Evolutionary conservation across 2,329 filamentous ascomycete genomes (phyloP).

Genomic region (Penicillium olsonii): DNA sequence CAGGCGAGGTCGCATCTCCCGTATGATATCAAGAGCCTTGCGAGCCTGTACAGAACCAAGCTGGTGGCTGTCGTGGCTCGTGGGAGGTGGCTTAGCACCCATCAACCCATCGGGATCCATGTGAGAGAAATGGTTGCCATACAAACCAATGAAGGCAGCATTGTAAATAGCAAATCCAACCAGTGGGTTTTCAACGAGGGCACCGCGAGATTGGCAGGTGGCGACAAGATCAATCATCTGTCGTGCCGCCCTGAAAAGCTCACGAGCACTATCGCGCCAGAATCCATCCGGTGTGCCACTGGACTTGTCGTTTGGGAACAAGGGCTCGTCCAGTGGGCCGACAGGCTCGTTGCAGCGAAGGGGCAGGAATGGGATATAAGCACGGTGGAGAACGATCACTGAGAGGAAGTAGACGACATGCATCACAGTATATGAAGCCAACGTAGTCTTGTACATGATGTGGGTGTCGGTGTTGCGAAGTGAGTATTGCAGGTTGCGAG

Average conservation of each 20-base stretch:
- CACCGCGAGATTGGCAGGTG: constrained; percentile 53
- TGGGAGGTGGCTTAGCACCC: constrained; percentile 32
- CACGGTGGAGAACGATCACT: constrained; percentile 56
- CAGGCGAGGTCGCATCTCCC: constrained; percentile 42
- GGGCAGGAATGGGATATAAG: constrained; percentile 58
- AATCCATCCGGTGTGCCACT: constrained; percentile 48
- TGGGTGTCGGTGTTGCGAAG: constrained; percentile 56
- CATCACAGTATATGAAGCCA: constrained; percentile 57
- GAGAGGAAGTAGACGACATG: constrained; percentile 57
- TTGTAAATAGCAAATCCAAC: constrained; percentile 58
- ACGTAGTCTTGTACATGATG: constrained; percentile 52
- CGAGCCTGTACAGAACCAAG: constrained; percentile 37
- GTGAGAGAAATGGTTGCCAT: constrained; percentile 56
- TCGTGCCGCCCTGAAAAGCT: constrained; percentile 55
- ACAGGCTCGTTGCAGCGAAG: constrained; percentile 51
- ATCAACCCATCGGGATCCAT: constrained; percentile 57
- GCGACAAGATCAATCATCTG: constrained; percentile 56
- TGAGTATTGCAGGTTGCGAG: constrained; percentile 54
- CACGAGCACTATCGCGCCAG: constrained; percentile 53
- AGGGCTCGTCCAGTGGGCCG: constrained; percentile 55
- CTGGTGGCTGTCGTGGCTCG: constrained; percentile 29
- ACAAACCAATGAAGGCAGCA: constrained; percentile 54
- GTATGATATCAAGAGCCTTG: constrained; percentile 41
- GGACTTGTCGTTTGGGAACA: constrained; percentile 47
- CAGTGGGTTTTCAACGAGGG: constrained; percentile 57